Conservation (phyloP, 2,329 filamentous ascomycete genomes). For the Xylariales sp. region DNA sequence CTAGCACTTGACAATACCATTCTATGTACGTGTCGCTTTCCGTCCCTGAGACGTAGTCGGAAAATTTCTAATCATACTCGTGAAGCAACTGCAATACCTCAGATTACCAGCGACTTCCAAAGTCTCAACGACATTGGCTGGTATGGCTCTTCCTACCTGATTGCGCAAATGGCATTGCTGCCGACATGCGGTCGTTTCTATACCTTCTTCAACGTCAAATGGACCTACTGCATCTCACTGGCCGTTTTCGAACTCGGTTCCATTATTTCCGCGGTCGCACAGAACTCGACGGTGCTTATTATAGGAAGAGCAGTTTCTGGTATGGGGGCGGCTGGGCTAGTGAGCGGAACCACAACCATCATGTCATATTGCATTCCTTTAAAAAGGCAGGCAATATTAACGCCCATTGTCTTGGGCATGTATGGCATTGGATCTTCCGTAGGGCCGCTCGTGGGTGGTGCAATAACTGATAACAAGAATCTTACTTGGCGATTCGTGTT, state of each 20-base stretch:
- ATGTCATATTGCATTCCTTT: conserved; percentile 15
- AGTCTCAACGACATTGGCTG: conserved; percentile 24
- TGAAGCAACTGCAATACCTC: conserved; percentile 14
- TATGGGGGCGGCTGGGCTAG: conserved; percentile 30
- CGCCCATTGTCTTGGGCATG: conserved; percentile 15
- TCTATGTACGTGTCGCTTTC: background rate
- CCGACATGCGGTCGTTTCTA: conserved; percentile 24
- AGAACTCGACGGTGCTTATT: conserved; percentile 12
- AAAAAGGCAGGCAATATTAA: conserved; percentile 11
- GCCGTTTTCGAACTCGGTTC: conserved; percentile 32
- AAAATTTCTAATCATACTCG: background rate
- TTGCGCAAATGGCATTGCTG: conserved; percentile 14
- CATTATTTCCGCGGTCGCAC: conserved; percentile 21
- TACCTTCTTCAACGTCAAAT: conserved; percentile 29
- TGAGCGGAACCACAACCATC: conserved; percentile 21
- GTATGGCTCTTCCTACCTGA: conserved; percentile 23
- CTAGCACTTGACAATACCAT: conserved; percentile 6
- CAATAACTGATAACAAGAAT: conserved; percentile 11
- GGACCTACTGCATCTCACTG: conserved; percentile 22
- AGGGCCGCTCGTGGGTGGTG: conserved; percentile 16
- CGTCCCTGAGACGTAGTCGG: background rate
- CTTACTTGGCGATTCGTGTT: conserved; percentile 9
- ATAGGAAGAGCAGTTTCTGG: conserved; percentile 14
- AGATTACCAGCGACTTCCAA: conserved; percentile 24
- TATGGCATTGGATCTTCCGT: conserved; percentile 15